Conservation (phyloP, 2,329 filamentous ascomycete species). For the Dothidotthia symphoricarpi region DNA sequence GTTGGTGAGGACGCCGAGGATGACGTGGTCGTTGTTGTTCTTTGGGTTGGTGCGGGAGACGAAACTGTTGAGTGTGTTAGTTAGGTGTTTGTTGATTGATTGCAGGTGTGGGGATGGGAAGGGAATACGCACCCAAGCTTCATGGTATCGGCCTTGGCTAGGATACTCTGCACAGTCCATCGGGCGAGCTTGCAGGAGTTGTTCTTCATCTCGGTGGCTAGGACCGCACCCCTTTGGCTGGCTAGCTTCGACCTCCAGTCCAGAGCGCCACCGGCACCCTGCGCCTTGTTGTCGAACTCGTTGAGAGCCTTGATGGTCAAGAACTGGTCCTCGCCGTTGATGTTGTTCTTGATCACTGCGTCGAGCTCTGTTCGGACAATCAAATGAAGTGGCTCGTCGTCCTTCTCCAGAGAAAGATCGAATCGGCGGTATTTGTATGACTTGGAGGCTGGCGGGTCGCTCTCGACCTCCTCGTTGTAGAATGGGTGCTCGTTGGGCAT, state of each 20-base stretch:
- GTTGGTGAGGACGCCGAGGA: conserved; percentile 94
- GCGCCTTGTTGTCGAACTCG: conserved; percentile 98
- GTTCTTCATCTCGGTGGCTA: conserved; percentile 99
- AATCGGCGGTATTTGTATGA: conserved; percentile 98
- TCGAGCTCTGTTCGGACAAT: conserved; percentile 94
- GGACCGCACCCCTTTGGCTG: conserved; percentile 91
- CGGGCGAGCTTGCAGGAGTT: conserved; percentile 98
- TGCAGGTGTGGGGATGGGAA: background rate
- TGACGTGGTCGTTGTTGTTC: conserved; percentile 87
- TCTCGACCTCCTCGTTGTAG: conserved; percentile 91
- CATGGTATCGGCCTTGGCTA: conserved; percentile 97
- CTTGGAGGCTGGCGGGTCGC: conserved; percentile 90
- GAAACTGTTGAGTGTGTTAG: conserved; percentile 61
- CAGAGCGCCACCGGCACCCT: conserved; percentile 88
- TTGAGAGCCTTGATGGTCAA: conserved; percentile 94
- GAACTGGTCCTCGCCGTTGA: conserved; percentile 86
- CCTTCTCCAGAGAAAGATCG: conserved; percentile 84
- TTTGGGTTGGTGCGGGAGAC: conserved; percentile 93
- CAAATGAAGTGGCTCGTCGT: conserved; percentile 89
- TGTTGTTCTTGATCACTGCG: conserved; percentile 91
- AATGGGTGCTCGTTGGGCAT: conserved; percentile 93
- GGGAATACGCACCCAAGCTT: conserved; percentile 76
- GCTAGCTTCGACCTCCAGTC: conserved; percentile 97
- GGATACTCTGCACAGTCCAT: conserved; percentile 96
- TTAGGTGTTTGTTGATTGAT: too few species aligned